Evolutionary conservation across 805 yeast genomes (phyloP).

Genomic region (Pichia pseudocactophila): DNA sequence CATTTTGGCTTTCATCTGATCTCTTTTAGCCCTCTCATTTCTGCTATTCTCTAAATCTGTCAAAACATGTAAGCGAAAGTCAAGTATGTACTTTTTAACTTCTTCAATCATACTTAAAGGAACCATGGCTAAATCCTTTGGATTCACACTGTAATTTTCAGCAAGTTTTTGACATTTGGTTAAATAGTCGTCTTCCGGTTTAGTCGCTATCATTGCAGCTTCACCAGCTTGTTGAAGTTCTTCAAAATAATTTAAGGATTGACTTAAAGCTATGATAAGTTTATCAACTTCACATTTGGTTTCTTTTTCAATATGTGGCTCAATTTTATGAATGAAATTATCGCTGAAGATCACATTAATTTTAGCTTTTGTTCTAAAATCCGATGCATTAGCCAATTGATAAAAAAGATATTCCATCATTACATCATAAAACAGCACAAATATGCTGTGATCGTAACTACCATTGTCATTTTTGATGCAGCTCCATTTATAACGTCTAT

Average conservation of each 20-base stretch:
- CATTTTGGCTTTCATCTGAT: slow-evolving; percentile 39
- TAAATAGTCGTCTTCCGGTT: slow-evolving; percentile 11
- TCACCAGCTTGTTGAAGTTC: slow-evolving; percentile 1
- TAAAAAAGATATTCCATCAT: slow-evolving; percentile 20
- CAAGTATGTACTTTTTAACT: slow-evolving; percentile 45
- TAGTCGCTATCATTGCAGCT: background rate
- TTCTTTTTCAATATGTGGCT: background rate
- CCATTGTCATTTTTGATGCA: slow-evolving; percentile 13
- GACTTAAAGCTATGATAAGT: background rate
- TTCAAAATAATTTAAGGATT: background rate
- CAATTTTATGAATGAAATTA: background rate
- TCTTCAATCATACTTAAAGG: slow-evolving; percentile 44
- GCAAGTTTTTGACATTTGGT: slow-evolving; percentile 8
- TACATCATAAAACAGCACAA: slow-evolving; percentile 22
- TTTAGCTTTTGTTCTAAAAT: background rate
- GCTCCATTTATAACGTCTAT: slow-evolving; percentile 20
- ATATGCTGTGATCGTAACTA: slow-evolving; percentile 16
- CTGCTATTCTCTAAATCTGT: slow-evolving; percentile 44
- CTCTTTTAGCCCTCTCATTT: slow-evolving; percentile 38
- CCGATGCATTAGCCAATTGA: slow-evolving; percentile 6
- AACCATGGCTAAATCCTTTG: slow-evolving; percentile 47
- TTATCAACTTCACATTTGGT: background rate
- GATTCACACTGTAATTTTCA: slow-evolving; percentile 41
- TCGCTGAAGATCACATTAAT: slow-evolving; percentile 1
- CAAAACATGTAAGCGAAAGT: slow-evolving; percentile 47